Evolutionary conservation across 2,329 filamentous ascomycete genomes (phyloP).

Genomic region (Bretziella fagacearum): DNA sequence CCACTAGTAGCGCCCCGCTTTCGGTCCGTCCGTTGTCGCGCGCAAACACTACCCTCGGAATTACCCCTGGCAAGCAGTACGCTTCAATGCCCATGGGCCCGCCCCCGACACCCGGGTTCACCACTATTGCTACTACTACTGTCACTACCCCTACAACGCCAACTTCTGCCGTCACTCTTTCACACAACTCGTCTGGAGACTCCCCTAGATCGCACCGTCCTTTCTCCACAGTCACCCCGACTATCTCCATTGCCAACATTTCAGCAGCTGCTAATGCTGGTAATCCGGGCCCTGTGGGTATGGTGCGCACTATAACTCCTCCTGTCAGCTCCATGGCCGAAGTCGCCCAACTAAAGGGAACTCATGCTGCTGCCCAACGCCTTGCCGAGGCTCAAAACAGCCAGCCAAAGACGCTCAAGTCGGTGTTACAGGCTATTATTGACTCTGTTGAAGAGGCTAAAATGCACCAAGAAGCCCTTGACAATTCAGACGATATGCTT

Average conservation of each 20-base stretch:
- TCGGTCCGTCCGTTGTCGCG: slow-evolving; percentile 9
- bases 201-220: not conserved
- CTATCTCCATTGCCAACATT: slow-evolving; percentile 8
- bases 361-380: not conserved
- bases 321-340: slow-evolving; percentile 1
- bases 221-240: slow-evolving; percentile 6
- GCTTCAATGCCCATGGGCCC: slow-evolving; percentile 4
- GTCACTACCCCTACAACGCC: slow-evolving; percentile 8
- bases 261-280: not conserved
- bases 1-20: not conserved
- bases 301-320: slow-evolving; percentile 6
- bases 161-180: not conserved
- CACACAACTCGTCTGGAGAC: slow-evolving; percentile 2
- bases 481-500: slow-evolving; percentile 11
- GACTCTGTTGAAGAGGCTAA: slow-evolving; percentile 12
- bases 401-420: not conserved
- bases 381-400: not conserved
- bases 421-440: slow-evolving; percentile 11
- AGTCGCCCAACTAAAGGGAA: not conserved
- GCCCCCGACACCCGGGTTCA: not conserved
- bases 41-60: slow-evolving; percentile 4
- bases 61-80: not conserved
- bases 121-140: not conserved
- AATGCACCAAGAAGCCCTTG: slow-evolving; percentile 6
- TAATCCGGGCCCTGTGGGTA: no score